Base-by-base conservation (phyloP, 1,139 yeast species). In the Ashbya aceris region DNA sequence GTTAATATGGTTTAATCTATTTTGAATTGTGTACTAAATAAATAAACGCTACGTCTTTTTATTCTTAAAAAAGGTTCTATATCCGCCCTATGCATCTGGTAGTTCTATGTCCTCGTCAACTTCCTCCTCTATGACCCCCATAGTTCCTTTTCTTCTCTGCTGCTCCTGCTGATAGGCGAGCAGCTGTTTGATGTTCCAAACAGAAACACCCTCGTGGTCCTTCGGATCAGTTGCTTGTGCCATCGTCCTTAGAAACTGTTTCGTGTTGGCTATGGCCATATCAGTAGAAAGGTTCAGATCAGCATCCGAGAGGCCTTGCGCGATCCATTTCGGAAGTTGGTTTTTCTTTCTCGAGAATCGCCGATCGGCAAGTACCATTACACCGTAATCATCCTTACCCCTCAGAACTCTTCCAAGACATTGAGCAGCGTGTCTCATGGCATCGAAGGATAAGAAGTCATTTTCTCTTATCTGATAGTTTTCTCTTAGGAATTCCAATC, bases 361-460 rank as follows among this genome's bases (percentile, higher is more conserved):
- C 53, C 96, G 71, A 63, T 91, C 99, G 0, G 98, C 98, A 48
- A 91, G 67, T 40, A 91, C 96, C 99, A 91, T 91, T 55, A 93
- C 84, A 47, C 99, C 99, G 61, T 93, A 91, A 66, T 91, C 99
- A 60, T 91, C 96, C 60, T 91, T 91, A 49, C 99, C 98, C 67
- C 99, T 77, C 51, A 91, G 68, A 42, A 91, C 98, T 59, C 99
- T 77, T 10, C 99, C 99, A 55, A 91, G 66, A 66, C 99, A 91
- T 65, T 91, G 99, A 0, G 99, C 98, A 2, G 98, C 99, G 68
- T 91, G 99, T 59, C 99, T 77, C 98, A 91, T 93, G 28, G 99
- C 99, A 65, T 91, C 99, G 72, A 91, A 91, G 17, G 97, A 87
- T 36, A 91, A 64, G 58, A 91, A 91, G 56, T 93, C 98, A 58